Percentiles rank a stretch among this genome's conserved stretches.
These are phyloP conservation scores for Escallonia herrerae DNA, from an alignment of 129 eudicot species.

Conservation along the genomic window DNA sequence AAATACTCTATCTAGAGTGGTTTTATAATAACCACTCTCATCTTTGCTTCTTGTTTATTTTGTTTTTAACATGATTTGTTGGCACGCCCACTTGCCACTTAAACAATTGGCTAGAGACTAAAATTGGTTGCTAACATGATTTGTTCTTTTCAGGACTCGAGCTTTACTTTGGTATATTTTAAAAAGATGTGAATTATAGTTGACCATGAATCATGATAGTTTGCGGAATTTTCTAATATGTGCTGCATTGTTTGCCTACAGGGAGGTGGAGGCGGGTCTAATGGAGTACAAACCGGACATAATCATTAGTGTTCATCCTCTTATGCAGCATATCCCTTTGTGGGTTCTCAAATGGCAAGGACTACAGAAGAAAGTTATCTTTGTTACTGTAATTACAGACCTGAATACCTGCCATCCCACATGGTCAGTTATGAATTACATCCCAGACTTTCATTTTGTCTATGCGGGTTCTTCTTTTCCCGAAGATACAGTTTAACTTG, in stretches of 20 bases:
- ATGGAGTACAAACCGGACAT: slow-evolving; percentile 99
- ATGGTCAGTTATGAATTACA: slow-evolving; percentile 38
- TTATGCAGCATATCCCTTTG: slow-evolving; percentile 93
- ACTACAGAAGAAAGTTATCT: slow-evolving; percentile 80
- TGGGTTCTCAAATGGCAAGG: slow-evolving; percentile 99
- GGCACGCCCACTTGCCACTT: slow-evolving; percentile 10
- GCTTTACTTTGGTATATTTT: neutral
- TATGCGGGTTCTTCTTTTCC: neutral
- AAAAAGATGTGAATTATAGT: neutral
- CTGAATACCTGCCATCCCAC: slow-evolving; percentile 88
- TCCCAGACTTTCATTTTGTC: neutral
- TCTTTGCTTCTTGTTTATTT: slow-evolving; percentile 3
- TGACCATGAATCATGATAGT: neutral
- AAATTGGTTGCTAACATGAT: slow-evolving; percentile 1
- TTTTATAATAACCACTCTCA: neutral
- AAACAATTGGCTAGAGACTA: neutral
- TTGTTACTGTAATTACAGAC: slow-evolving; percentile 93
- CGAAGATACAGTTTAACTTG: neutral
- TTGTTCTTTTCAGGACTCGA: neutral
- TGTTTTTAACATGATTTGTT: neutral
- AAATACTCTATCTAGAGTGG: neutral
- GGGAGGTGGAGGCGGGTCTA: slow-evolving; percentile 97
- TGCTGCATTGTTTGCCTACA: slow-evolving; percentile 13
- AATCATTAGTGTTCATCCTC: slow-evolving; percentile 94
- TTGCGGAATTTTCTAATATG: slow-evolving; percentile 9